Base-by-base conservation (phyloP, 371 early-diverging fungal species). In the Mortierella sp. region DNA sequence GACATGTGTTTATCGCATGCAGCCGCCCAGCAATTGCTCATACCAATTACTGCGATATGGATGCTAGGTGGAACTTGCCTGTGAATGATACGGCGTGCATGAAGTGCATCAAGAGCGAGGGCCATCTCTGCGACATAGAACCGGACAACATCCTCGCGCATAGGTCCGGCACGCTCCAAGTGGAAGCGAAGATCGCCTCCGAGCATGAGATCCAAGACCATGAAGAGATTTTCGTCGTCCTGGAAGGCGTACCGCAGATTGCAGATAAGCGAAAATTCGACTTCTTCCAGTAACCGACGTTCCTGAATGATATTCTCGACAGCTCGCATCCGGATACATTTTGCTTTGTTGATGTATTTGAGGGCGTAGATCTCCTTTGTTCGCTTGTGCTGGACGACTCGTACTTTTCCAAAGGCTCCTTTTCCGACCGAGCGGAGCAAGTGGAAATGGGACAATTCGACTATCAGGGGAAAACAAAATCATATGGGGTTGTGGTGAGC, bases 131-230 rank as follows among this genome's bases (percentile, higher is more conserved):
- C 97, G 35, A 94, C 90, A 89, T 95, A 97, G 81, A 96, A 95
- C n/a, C 92, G 91, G 16, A 96, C 94, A 24, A 93, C 92, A 18
- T 94, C 93, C 76, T 97, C 97, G 44, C 89, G 88, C 83, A 96
- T 87, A 5, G 78, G 74, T 1, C 92, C 93, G 49, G 87, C 74
- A n/a, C 93, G 89, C 51, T 95, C 95, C 38, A 96, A 82, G 85
- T 96, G 94, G 75, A 94, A 96, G 10, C 96, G 91, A 55, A 98
- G 87, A 87, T 98, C 99, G 14, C 98, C 98, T 72, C 98, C 98
- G 21, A 91, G 80, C 89, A 95, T 96, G 82, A 96, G 75, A 86
- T 96, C 97, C n/a, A 97, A 81, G 12, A 96, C 91, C 93, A 96
- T 95, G 76, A 91, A 94, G 79, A 94, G 72, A 74, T 93, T 90